phyloP scores from a whole-genome alignment of 805 yeast genomes.

The Candida coquimbonensis region DNA sequence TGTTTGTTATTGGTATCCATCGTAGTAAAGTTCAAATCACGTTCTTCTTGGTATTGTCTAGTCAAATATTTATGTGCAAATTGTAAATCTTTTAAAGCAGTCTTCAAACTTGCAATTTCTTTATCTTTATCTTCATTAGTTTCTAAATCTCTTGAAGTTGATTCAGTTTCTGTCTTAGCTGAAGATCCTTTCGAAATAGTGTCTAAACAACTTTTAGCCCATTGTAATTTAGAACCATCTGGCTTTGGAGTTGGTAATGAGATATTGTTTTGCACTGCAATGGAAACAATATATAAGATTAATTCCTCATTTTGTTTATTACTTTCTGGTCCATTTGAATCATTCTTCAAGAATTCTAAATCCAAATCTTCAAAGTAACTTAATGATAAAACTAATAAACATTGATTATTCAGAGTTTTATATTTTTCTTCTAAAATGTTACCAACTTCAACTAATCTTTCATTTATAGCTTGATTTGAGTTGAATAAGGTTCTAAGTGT shows the following conservation, averaged over 20 bases:
- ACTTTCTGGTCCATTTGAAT: background rate
- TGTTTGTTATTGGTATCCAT: constrained; percentile 49
- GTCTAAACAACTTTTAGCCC: constrained; percentile 23
- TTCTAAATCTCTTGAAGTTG: no score
- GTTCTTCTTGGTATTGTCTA: constrained; percentile 61
- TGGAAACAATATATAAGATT: constrained; percentile 20
- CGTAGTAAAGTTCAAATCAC: constrained; percentile 45
- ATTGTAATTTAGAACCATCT: constrained; percentile 10
- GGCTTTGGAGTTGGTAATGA: constrained; percentile 17
- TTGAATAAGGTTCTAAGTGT: constrained; percentile 6
- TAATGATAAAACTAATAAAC: constrained; percentile 14
- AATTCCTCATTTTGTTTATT: constrained; percentile 15
- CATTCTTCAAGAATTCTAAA: background rate
- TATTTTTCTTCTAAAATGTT: constrained; percentile 6
- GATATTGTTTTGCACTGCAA: constrained; percentile 21
- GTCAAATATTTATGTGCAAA: constrained; percentile 65
- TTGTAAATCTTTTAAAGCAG: constrained; percentile 62
- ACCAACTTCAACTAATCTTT: constrained; percentile 6
- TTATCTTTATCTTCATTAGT: constrained; percentile 6
- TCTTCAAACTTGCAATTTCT: constrained; percentile 29
- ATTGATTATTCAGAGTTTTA: constrained; percentile 12
- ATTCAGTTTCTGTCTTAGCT: background rate
- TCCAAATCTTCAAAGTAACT: constrained; percentile 18
- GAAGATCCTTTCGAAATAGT: background rate
- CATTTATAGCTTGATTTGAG: constrained; percentile 11